Conservation (phyloP, 768 basidiomycete genomes). For the Leucocoprinus sp. region DNA sequence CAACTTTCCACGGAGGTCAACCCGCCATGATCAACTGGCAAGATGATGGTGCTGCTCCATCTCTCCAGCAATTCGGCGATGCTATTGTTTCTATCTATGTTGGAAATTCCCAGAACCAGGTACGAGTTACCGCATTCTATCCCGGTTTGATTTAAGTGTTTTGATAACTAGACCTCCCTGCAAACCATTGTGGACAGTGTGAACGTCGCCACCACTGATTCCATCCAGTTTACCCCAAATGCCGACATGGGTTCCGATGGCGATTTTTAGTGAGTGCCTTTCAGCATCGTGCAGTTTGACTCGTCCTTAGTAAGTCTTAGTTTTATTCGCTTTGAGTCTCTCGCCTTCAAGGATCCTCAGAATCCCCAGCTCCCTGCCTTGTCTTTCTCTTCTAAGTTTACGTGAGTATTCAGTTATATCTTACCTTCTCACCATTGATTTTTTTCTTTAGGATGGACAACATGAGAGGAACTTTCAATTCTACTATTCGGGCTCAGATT, state of each 20-base stretch:
- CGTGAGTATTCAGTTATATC: slow-evolving; percentile 33
- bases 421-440: background rate
- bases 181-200: slow-evolving; percentile 40
- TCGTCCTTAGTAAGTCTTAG: too few relatives aligned
- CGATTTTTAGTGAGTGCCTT: slow-evolving; percentile 42
- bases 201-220: slow-evolving; percentile 41
- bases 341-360: slow-evolving; percentile 39
- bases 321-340: slow-evolving; percentile 74
- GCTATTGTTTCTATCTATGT: slow-evolving; percentile 50
- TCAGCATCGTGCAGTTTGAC: slow-evolving; percentile 5
- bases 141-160: background rate
- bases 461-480: slow-evolving; percentile 68
- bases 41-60: slow-evolving; percentile 42
- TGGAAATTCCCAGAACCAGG: slow-evolving; percentile 59
- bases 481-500: slow-evolving; percentile 47
- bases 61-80: slow-evolving; percentile 42
- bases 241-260: slow-evolving; percentile 46
- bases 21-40: slow-evolving; percentile 46
- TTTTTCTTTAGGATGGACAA: slow-evolving; percentile 42
- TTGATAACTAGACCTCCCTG: slow-evolving; percentile 36
- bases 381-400: slow-evolving; percentile 76
- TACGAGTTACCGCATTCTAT: slow-evolving; percentile 15
- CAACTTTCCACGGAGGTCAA: slow-evolving; percentile 43
- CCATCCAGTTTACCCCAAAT: slow-evolving; percentile 45
- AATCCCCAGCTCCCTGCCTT: slow-evolving; percentile 48